A percentile compares a stretch with the other conserved stretches of the same genome.
phyloP scores from a whole-genome alignment of 2,329 filamentous ascomycete genomes.

The Aspergillus brunneoviolaceus region DNA sequence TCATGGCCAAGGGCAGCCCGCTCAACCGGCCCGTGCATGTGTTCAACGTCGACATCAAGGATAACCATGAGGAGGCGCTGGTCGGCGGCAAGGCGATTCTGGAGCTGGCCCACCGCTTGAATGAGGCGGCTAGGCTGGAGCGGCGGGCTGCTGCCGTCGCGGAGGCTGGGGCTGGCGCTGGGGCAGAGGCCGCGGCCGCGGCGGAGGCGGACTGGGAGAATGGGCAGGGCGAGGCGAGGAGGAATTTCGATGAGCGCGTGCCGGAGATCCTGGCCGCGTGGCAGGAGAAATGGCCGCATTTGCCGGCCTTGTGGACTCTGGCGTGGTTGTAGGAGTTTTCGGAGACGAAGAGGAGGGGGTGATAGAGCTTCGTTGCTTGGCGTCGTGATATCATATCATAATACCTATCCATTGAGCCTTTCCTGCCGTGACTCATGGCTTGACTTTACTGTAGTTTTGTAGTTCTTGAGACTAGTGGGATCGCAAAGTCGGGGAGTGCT shows the following conservation, averaged over 20 bases:
- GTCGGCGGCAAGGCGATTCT: conserved; percentile 89
- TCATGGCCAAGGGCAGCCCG: conserved; percentile 79
- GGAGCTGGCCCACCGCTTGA: conserved; percentile 82
- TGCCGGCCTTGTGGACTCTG: conserved; percentile 90
- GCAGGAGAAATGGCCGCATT: conserved; percentile 91
- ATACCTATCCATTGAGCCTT: too few relatives aligned
- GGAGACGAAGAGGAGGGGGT: neutral
- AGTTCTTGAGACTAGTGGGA: too few relatives aligned
- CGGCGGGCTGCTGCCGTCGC: conserved; percentile 53
- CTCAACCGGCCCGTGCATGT: conserved; percentile 94
- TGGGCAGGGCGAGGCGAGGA: conserved; percentile 64
- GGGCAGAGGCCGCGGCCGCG: neutral
- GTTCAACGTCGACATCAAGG: conserved; percentile 97
- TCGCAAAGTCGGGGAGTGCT: too few relatives aligned
- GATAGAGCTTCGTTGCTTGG: too few relatives aligned
- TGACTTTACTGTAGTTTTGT: too few relatives aligned
- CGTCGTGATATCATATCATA: too few relatives aligned
- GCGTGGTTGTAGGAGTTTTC: conserved; percentile 72
- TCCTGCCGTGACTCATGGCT: too few relatives aligned
- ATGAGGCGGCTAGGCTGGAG: conserved; percentile 76
- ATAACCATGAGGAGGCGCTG: conserved; percentile 95
- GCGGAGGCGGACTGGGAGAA: conserved; percentile 60
- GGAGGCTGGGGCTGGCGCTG: neutral
- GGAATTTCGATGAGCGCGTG: conserved; percentile 86
- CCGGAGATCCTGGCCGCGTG: conserved; percentile 88